These are phyloP conservation scores for Sporothrix protearum DNA, from an alignment of 2,329 filamentous ascomycete species.

Conservation along the genomic window DNA sequence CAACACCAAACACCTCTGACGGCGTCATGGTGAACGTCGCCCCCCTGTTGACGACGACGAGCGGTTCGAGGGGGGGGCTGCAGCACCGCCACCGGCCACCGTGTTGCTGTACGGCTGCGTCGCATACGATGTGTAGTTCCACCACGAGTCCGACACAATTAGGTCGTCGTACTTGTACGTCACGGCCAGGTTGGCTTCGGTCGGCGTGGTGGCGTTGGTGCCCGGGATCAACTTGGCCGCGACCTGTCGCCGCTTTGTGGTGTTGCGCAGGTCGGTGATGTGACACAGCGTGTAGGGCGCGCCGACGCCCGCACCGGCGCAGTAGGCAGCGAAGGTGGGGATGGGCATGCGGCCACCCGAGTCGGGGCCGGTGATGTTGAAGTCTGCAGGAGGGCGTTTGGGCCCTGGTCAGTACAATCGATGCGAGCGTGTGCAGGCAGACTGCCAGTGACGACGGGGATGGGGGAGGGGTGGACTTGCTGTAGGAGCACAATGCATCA, in stretches of 20 bases:
- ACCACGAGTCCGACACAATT: conserved; percentile 11
- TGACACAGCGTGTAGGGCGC: conserved; percentile 33
- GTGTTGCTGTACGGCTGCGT: conserved; percentile 20
- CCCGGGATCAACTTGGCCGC: conserved; percentile 34
- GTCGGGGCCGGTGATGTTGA: conserved; percentile 35
- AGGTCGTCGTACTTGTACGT: conserved; percentile 35
- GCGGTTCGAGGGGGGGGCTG: not conserved
- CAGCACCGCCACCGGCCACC: not conserved
- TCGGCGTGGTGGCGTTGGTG: conserved; percentile 24
- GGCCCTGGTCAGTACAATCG: not conserved
- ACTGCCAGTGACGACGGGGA: not conserved
- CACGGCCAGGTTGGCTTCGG: conserved; percentile 34
- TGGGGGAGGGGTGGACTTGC: not conserved
- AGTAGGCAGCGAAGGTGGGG: conserved; percentile 36
- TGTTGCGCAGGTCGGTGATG: conserved; percentile 29
- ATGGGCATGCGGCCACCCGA: conserved; percentile 30
- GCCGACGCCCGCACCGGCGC: conserved; percentile 31
- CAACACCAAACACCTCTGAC: conserved; percentile 8
- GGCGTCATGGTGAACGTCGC: conserved; percentile 9
- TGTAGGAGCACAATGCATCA: not conserved
- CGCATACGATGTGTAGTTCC: conserved; percentile 25
- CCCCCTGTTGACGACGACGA: not conserved
- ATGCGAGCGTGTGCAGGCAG: too few species aligned
- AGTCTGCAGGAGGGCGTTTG: conserved; percentile 24
- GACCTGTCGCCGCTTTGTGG: conserved; percentile 29